Percentiles rank a stretch among this genome's conserved stretches.
These are phyloP conservation scores for Lepidium aucheri DNA, from an alignment of 345 rosid genomes.

Conservation along the genomic window DNA sequence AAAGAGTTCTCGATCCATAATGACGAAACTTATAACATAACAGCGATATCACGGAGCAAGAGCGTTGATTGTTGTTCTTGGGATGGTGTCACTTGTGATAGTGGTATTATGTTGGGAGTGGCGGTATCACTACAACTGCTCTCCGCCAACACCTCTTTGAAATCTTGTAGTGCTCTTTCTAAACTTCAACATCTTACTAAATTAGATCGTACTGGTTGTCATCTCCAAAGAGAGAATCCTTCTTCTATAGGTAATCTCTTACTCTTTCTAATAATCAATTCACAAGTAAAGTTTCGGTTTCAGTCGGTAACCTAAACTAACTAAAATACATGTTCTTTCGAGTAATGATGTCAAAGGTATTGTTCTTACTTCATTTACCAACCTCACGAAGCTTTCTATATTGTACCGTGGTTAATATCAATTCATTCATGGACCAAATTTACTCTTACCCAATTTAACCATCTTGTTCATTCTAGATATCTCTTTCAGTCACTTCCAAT, in stretches of 20 bases:
- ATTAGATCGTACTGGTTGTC: accelerated
- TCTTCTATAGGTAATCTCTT: not conserved
- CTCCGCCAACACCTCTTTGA: not conserved
- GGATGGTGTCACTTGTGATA: not conserved
- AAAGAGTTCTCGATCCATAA: no score
- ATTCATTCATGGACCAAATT: not conserved
- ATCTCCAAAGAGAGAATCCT: not conserved
- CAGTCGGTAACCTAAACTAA: not conserved
- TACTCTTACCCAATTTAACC: not conserved
- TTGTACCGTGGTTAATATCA: not conserved
- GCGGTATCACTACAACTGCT: not conserved
- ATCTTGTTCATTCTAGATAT: not conserved
- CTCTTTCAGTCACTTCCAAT: not conserved
- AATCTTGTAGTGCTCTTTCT: not conserved
- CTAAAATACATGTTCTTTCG: not conserved
- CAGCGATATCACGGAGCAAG: not conserved
- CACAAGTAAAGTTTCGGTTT: not conserved
- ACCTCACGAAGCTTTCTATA: not conserved
- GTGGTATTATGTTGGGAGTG: not conserved
- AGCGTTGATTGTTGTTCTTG: not conserved
- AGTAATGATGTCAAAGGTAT: not conserved
- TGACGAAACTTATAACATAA: no score
- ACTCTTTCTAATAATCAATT: not conserved
- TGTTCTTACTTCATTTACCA: not conserved
- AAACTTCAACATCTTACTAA: not conserved